Percentiles rank a stretch among this genome's conserved stretches.
Evolutionary conservation across 306 rosid species (phyloP).

Genomic region (Cicer yamashitae): DNA sequence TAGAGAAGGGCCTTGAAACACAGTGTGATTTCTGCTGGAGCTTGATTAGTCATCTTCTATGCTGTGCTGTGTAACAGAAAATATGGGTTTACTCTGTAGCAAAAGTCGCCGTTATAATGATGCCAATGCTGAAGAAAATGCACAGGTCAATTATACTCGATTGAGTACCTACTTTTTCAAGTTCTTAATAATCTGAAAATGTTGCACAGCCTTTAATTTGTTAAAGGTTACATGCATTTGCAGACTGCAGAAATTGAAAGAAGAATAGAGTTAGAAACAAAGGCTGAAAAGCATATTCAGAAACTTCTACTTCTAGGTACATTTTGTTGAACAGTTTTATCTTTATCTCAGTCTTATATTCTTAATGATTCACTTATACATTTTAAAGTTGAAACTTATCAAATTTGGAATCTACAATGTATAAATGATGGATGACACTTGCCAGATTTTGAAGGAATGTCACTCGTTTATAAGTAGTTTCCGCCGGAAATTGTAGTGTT

Average conservation of each 20-base stretch:
- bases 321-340: constrained; percentile 25
- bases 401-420: constrained; percentile 15
- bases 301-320: constrained; percentile 94
- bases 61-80: constrained; percentile 71
- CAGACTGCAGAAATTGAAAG: constrained; percentile 94
- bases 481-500: neutral
- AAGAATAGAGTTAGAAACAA: constrained; percentile 90
- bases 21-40: constrained; percentile 49
- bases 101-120: constrained; percentile 71
- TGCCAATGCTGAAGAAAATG: constrained; percentile 79
- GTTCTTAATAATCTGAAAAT: constrained; percentile 20
- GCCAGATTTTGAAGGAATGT: neutral
- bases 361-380: constrained; percentile 1
- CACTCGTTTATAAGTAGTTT: neutral
- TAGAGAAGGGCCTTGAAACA: constrained; percentile 45
- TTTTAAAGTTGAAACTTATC: constrained; percentile 26
- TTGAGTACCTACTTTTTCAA: neutral
- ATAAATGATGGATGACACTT: constrained; percentile 20
- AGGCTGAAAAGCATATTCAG: constrained; percentile 93
- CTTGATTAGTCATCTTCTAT: constrained; percentile 74
- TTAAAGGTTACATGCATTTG: constrained; percentile 45
- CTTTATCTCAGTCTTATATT: constrained; percentile 28
- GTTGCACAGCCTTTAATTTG: constrained; percentile 36
- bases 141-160: constrained; percentile 63
- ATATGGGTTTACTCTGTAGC: constrained; percentile 96